Conservation (phyloP, 805 yeast genomes). For the Wickerhamiella alocasiicola region DNA sequence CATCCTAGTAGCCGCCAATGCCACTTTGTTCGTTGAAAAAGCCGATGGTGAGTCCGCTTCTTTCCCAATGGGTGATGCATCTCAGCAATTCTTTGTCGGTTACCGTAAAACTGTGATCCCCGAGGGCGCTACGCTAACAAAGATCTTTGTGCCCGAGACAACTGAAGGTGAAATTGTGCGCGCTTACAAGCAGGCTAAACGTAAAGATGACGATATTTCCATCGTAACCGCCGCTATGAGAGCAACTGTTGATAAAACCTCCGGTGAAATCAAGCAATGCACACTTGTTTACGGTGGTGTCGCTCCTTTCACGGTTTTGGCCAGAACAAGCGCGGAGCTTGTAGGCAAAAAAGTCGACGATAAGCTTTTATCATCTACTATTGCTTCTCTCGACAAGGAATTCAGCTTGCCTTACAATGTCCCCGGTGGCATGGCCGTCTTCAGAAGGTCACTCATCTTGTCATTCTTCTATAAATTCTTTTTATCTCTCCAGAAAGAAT, state of each 20-base stretch:
- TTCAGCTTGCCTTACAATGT: conserved; percentile 32
- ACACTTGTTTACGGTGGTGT: conserved; percentile 37
- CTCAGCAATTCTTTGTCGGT: conserved; percentile 31
- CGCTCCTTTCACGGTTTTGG: conserved; percentile 35
- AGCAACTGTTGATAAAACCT: conserved; percentile 16
- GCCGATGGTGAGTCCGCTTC: conserved; percentile 24
- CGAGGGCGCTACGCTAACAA: conserved; percentile 28
- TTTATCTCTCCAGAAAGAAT: conserved; percentile 24
- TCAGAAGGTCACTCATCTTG: conserved; percentile 33
- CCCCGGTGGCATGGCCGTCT: conserved; percentile 41
- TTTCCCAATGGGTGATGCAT: conserved; percentile 28
- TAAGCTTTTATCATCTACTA: conserved; percentile 2
- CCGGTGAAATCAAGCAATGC: conserved; percentile 18
- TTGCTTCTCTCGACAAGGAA: conserved; percentile 27
- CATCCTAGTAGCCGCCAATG: conserved; percentile 33
- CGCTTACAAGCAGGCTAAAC: conserved; percentile 36
- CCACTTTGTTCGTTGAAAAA: conserved; percentile 29
- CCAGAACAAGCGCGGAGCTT: conserved; percentile 27
- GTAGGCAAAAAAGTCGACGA: conserved; percentile 19
- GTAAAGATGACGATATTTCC: conserved; percentile 40
- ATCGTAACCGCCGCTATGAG: conserved; percentile 36
- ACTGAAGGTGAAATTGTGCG: conserved; percentile 29
- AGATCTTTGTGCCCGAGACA: conserved; percentile 33
- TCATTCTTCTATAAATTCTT: conserved; percentile 37
- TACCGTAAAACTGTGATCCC: conserved; percentile 34